Conservation (phyloP, 2,329 filamentous ascomycete species). For the Talaromyces sp. region DNA sequence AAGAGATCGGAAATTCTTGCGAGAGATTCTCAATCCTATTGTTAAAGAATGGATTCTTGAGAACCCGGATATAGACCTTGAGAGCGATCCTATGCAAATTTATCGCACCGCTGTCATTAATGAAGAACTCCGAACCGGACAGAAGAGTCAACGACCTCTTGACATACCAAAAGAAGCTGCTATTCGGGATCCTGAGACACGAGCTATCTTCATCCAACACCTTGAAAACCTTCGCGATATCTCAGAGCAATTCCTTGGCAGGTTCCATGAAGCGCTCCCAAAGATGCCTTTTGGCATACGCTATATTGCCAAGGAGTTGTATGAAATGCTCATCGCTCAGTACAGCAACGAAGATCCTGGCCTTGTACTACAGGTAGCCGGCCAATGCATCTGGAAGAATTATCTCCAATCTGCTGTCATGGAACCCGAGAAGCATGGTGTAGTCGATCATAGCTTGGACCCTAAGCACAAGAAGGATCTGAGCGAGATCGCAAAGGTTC, state of each 20-base stretch:
- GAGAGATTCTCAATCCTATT: conserved; percentile 77
- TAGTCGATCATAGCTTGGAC: conserved; percentile 83
- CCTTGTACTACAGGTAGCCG: conserved; percentile 75
- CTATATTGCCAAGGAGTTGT: conserved; percentile 82
- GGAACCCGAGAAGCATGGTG: conserved; percentile 88
- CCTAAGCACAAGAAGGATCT: conserved; percentile 92
- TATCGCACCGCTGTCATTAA: conserved; percentile 95
- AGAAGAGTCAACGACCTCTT: conserved; percentile 72
- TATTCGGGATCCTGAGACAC: conserved; percentile 92
- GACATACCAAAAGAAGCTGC: conserved; percentile 88
- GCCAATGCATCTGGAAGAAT: conserved; percentile 89
- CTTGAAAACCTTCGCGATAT: conserved; percentile 92
- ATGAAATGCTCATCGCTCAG: conserved; percentile 69
- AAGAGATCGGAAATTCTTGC: conserved; percentile 85
- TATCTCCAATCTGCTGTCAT: conserved; percentile 87
- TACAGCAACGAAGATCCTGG: conserved; percentile 79
- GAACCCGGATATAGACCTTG: conserved; percentile 83
- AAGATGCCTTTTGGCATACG: conserved; percentile 91
- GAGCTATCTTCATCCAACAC: conserved; percentile 89
- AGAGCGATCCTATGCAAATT: conserved; percentile 96
- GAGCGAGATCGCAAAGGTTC: conserved; percentile 83
- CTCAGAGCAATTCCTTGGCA: conserved; percentile 81
- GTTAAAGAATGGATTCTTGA: conserved; percentile 92
- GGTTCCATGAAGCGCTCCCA: conserved; percentile 76
- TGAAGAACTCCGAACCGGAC: conserved; percentile 88